Conservation (phyloP, 805 yeast species). For the Suhomyces kilbournensis region DNA sequence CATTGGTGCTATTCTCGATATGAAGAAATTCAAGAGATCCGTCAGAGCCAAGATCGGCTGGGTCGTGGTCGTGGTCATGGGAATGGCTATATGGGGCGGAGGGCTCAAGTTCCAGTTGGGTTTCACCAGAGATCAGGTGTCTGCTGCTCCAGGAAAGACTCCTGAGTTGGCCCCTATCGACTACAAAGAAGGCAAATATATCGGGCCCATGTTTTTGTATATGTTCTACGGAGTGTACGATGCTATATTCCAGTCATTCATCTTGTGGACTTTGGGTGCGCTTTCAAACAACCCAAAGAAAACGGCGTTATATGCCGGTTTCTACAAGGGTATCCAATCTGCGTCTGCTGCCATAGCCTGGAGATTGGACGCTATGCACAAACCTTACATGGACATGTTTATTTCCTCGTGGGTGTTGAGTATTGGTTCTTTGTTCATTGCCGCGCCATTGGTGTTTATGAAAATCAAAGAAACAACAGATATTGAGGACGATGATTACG, state of each 20-base stretch:
- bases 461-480: constrained; percentile 45
- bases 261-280: constrained; percentile 59
- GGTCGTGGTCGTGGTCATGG: constrained; percentile 33
- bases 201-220: constrained; percentile 61
- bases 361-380: constrained; percentile 48
- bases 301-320: constrained; percentile 56
- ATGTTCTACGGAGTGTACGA: constrained; percentile 60
- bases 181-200: constrained; percentile 45
- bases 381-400: constrained; percentile 41
- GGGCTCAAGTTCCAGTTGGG: constrained; percentile 48
- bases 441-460: constrained; percentile 44
- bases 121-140: constrained; percentile 38
- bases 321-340: constrained; percentile 61
- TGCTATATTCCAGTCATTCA: constrained; percentile 57
- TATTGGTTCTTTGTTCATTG: constrained; percentile 47
- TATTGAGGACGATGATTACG: constrained; percentile 27
- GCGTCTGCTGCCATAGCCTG: constrained; percentile 63
- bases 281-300: constrained; percentile 56
- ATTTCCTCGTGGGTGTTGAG: constrained; percentile 48
- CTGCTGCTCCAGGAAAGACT: neutral
- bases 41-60: constrained; percentile 47
- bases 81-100: constrained; percentile 58
- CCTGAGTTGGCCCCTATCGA: constrained; percentile 33
- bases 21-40: constrained; percentile 38
- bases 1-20: constrained; percentile 50